Conservation (phyloP, 148 eudicot species). For the Rhododendron mucronatum region DNA sequence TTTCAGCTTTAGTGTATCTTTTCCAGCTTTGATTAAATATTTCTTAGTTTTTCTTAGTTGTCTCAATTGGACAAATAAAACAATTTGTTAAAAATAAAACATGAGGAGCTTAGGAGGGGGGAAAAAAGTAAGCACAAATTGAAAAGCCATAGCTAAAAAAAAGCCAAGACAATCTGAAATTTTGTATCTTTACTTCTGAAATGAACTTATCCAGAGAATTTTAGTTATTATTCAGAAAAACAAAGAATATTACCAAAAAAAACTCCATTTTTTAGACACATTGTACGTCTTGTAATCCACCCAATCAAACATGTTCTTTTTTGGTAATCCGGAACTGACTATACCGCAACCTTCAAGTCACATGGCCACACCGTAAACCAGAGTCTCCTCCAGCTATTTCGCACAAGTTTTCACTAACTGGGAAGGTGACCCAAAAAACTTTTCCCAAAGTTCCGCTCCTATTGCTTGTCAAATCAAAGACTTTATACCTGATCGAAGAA, state of each 20-base stretch:
- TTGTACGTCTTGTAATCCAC: not conserved
- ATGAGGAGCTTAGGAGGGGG: not conserved
- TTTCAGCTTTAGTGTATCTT: not conserved
- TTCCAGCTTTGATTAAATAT: not conserved
- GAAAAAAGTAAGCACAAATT: no score
- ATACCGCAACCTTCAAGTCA: not conserved
- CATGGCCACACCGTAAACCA: not conserved
- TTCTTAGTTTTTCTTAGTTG: not conserved
- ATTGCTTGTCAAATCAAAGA: not conserved
- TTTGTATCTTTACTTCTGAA: not conserved
- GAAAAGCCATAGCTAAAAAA: no score
- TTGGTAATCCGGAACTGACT: not conserved
- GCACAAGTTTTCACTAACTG: not conserved
- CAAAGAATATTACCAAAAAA: not conserved
- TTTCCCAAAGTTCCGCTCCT: not conserved
- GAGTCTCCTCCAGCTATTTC: not conserved
- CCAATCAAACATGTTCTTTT: not conserved
- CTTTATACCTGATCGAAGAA: slow-evolving; percentile 71
- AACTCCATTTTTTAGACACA: not conserved
- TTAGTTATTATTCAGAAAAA: not conserved
- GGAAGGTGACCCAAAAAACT: not conserved
- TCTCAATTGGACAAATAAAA: not conserved
- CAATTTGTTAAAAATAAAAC: not conserved
- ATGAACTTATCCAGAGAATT: not conserved
- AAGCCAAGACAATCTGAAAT: no score